Conservation (phyloP, 116 monocot species). For the Iris pallida region DNA sequence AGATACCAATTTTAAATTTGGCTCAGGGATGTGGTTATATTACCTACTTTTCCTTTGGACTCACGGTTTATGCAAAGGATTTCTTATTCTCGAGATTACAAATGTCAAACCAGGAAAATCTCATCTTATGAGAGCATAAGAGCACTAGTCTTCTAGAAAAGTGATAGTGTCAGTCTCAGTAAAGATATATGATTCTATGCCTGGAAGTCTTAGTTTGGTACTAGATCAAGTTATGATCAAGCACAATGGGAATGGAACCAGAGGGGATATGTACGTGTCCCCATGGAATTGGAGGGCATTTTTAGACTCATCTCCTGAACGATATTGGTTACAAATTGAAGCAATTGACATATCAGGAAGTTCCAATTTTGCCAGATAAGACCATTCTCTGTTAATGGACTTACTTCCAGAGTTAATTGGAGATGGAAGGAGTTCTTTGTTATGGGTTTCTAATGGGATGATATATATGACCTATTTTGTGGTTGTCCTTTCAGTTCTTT, state of each 20-base stretch:
- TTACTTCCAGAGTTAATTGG: constrained; percentile 60
- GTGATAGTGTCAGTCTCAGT: constrained; percentile 48
- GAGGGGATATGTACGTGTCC: constrained; percentile 63
- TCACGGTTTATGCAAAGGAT: constrained; percentile 83
- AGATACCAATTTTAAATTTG: constrained; percentile 60
- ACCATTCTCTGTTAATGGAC: constrained; percentile 93
- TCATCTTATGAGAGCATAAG: constrained; percentile 58
- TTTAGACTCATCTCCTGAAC: constrained; percentile 61
- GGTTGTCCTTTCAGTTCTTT: constrained; percentile 40
- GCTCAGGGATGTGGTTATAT: constrained; percentile 56
- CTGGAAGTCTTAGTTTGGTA: constrained; percentile 55
- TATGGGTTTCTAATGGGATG: constrained; percentile 84
- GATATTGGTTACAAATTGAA: constrained; percentile 87
- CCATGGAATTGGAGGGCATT: constrained; percentile 97
- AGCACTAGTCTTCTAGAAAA: constrained; percentile 71
- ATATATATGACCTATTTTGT: constrained; percentile 51
- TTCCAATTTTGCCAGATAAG: constrained; percentile 44
- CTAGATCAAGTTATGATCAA: constrained; percentile 70
- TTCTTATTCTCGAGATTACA: constrained; percentile 47
- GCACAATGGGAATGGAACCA: constrained; percentile 35
- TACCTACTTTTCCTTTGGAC: constrained; percentile 90
- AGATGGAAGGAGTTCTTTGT: constrained; percentile 90
- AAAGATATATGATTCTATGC: constrained; percentile 74
- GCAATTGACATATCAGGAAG: constrained; percentile 65
- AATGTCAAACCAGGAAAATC: constrained; percentile 33